Evolutionary conservation across 139 green algal species (phyloP).

Genomic region (Pedinophyceae sp.): DNA sequence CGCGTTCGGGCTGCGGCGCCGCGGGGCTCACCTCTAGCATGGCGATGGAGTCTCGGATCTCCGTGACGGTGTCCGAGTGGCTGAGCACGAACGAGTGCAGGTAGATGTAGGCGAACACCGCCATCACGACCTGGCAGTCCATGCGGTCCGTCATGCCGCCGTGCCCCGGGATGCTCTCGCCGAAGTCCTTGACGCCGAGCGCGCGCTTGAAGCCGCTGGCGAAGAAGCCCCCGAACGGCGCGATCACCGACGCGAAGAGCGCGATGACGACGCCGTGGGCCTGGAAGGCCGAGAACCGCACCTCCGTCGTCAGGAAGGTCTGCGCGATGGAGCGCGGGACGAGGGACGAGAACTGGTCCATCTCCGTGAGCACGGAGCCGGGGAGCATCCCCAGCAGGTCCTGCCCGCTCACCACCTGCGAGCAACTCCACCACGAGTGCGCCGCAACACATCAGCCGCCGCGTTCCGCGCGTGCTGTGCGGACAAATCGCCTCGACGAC

Average conservation of each 20-base stretch:
- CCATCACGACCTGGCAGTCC: conserved; percentile 96
- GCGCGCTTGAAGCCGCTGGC: conserved; percentile 95
- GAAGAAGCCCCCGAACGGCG: conserved; percentile 97
- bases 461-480: too few relatives aligned
- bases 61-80: too few relatives aligned
- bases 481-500: background rate
- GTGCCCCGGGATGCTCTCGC: conserved; percentile 91
- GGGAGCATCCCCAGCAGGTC: conserved; percentile 8
- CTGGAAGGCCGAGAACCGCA: conserved; percentile 33
- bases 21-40: too few relatives aligned
- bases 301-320: too few relatives aligned
- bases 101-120: conserved; percentile 88
- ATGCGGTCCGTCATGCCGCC: conserved; percentile 95
- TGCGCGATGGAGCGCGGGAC: background rate
- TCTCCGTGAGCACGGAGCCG: conserved; percentile 2
- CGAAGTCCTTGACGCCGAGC: conserved; percentile 99
- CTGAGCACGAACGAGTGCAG: conserved; percentile 68
- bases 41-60: too few relatives aligned
- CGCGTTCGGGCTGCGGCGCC: too few relatives aligned
- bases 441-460: too few relatives aligned
- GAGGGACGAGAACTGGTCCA: background rate
- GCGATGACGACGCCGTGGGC: conserved; percentile 63
- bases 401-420: too few relatives aligned
- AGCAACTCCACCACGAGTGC: too few relatives aligned
- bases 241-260: conserved; percentile 83